These are phyloP conservation scores for Glebionis coronaria DNA, from an alignment of 129 eudicot species.

Conservation along the genomic window DNA sequence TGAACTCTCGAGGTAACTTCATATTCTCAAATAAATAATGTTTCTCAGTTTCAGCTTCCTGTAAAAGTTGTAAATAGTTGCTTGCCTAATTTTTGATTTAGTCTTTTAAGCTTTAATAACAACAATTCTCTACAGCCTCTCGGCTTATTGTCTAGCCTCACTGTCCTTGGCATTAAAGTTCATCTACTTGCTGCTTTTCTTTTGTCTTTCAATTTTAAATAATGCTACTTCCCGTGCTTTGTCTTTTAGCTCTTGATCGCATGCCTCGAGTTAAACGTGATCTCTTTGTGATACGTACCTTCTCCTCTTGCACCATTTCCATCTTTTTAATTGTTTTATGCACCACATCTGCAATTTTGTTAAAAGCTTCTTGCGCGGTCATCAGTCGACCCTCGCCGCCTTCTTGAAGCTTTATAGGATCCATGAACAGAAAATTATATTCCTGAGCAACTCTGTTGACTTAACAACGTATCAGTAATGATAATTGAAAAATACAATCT, in stretches of 20 bases:
- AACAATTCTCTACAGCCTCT: constrained; percentile 65
- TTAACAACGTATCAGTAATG: too few species aligned
- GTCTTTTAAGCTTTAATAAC: constrained; percentile 74
- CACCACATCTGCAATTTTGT: constrained; percentile 77
- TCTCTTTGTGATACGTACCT: constrained; percentile 62
- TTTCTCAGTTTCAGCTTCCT: constrained; percentile 85
- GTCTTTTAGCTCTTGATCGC: constrained; percentile 82
- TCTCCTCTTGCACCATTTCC: constrained; percentile 89
- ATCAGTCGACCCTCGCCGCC: constrained; percentile 52
- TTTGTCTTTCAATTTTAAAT: constrained; percentile 68
- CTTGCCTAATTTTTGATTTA: constrained; percentile 75
- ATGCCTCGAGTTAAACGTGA: constrained; percentile 76
- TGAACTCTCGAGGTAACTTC: constrained; percentile 74
- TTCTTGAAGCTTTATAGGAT: constrained; percentile 58
- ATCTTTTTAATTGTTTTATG: constrained; percentile 79
- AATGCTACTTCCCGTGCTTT: constrained; percentile 70
- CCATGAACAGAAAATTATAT: too few species aligned
- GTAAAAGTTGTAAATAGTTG: constrained; percentile 67
- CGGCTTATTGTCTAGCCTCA: constrained; percentile 83
- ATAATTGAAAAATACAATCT: too few species aligned
- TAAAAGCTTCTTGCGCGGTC: constrained; percentile 85
- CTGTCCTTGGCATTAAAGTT: constrained; percentile 72
- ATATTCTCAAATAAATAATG: constrained; percentile 77
- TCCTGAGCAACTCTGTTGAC: too few species aligned
- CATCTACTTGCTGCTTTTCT: constrained; percentile 78